These are phyloP conservation scores for Lodderomyces oxycetoniae DNA, from an alignment of 1,139 yeast genomes.

Conservation along the genomic window DNA sequence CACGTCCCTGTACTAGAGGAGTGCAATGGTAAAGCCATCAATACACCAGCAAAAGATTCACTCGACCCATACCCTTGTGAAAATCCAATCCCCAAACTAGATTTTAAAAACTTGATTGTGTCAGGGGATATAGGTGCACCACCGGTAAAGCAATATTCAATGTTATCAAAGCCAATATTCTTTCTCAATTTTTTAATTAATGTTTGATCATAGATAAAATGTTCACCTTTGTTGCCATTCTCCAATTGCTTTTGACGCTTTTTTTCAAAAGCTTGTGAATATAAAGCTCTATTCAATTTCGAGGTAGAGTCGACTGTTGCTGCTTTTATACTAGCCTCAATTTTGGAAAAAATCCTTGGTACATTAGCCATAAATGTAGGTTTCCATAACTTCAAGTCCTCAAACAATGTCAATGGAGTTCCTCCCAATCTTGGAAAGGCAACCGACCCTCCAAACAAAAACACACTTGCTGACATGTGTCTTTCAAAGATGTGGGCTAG, in stretches of 20 bases:
- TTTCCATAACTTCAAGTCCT: conserved; percentile 51
- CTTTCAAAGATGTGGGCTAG: conserved; percentile 42
- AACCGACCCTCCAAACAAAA: conserved; percentile 33
- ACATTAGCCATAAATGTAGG: conserved; percentile 55
- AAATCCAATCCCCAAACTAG: conserved; percentile 55
- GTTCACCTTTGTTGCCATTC: conserved; percentile 24
- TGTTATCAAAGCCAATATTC: conserved; percentile 54
- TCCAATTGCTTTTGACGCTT: conserved; percentile 19
- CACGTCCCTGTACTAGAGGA: conserved; percentile 46
- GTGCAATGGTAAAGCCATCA: conserved; percentile 35
- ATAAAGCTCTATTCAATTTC: conserved; percentile 17
- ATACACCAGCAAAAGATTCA: conserved; percentile 66
- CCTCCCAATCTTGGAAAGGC: conserved; percentile 45
- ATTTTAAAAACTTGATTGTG: conserved; percentile 56
- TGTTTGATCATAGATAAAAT: conserved; percentile 44
- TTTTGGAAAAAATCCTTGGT: conserved; percentile 61
- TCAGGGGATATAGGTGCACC: conserved; percentile 71
- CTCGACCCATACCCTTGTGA: conserved; percentile 77
- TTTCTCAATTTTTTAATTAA: conserved; percentile 50
- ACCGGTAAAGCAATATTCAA: conserved; percentile 48
- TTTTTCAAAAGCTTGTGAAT: conserved; percentile 16
- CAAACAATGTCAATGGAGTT: conserved; percentile 44
- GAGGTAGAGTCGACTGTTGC: conserved; percentile 27
- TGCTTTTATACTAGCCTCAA: conserved; percentile 50
- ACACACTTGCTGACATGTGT: conserved; percentile 26